phyloP scores from a whole-genome alignment of 2,329 filamentous ascomycete genomes.

The Scedosporium minutisporum region DNA sequence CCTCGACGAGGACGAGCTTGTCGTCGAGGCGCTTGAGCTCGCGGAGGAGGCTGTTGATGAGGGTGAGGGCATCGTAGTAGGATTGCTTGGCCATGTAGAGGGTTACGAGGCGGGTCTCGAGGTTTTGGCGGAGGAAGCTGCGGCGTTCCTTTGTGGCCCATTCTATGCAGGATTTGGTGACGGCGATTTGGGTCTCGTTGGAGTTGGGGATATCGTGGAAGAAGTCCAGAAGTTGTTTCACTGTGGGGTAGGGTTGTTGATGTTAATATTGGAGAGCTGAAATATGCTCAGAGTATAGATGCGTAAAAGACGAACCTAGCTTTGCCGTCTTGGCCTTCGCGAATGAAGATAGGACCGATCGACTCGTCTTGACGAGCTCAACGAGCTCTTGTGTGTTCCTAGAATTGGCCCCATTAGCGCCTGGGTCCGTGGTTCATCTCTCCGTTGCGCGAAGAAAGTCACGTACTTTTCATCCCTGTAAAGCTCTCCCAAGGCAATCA shows the following conservation, averaged over 20 bases:
- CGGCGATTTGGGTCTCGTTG: slow-evolving; percentile 84
- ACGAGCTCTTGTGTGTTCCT: slow-evolving; percentile 53
- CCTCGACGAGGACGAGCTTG: slow-evolving; percentile 95
- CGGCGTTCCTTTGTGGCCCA: slow-evolving; percentile 94
- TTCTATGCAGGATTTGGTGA: slow-evolving; percentile 99
- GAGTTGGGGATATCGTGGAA: slow-evolving; percentile 91
- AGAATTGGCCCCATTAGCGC: background rate
- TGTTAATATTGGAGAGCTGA: background rate
- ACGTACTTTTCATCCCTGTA: slow-evolving; percentile 80
- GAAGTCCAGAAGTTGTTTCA: slow-evolving; percentile 92
- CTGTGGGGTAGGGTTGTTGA: slow-evolving; percentile 34
- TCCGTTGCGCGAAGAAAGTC: background rate
- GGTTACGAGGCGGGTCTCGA: slow-evolving; percentile 87
- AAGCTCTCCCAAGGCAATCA: slow-evolving; percentile 83
- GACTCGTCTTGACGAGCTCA: slow-evolving; percentile 79
- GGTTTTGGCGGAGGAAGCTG: slow-evolving; percentile 93
- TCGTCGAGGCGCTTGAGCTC: slow-evolving; percentile 98
- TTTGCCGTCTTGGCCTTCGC: slow-evolving; percentile 99
- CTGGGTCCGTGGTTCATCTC: background rate
- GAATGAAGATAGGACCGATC: slow-evolving; percentile 86
- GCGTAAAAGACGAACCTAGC: slow-evolving; percentile 57
- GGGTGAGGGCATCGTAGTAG: slow-evolving; percentile 91
- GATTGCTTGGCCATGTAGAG: slow-evolving; percentile 96
- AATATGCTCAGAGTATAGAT: background rate
- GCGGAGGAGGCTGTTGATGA: slow-evolving; percentile 92